Base-by-base conservation (phyloP, 768 basidiomycete species). In the Lactarius sp. region DNA sequence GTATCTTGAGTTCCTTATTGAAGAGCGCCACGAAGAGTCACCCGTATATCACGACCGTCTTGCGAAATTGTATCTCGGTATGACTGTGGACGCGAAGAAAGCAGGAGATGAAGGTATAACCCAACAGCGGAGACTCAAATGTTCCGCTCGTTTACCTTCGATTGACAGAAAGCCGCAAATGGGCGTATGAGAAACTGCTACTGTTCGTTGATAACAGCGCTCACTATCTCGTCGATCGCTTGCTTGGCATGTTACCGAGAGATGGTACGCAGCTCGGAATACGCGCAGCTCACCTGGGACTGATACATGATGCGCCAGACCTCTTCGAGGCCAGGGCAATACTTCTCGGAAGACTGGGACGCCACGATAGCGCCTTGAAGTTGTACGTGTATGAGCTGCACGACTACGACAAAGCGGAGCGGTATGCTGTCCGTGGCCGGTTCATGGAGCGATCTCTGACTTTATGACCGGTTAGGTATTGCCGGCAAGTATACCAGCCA, bases 321-420 rank as follows among this genome's bases (percentile, higher is more conserved):
- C 79, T 97, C 44, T 93, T 84, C 63, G 94, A 98, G 74, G 94
- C 92, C 16, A 86, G 94, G 47, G 97, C 97, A 0, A 86, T 98
- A 62, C 80, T 99, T 7, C 78, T 98, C 10, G 97, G 97, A 10
- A 82, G 90, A 51, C 80, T 98, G 64, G 93, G 90, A 1, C 85
- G 92, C 59, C 96, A 98, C 65, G 93, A 97, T 65, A 92, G 88
- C 65, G 94, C 96, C 0, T 82, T 98, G n/a, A 92, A 95, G 71
- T 82, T 96, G 14, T 99, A 98, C 72, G 94, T 95, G 6, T 89
- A 98, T 71, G 84, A 86, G 41, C 78, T 98, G 37, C 82, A 86
- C 44, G 89, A 95, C 70, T 93, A 88, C 72, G 65, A 75, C 33
- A 93, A 93, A 66, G 97, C 97, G 0, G 97, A 98, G 77, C 85